Evolutionary conservation across 805 yeast genomes (phyloP).

Genomic region (Candida ortonii): DNA sequence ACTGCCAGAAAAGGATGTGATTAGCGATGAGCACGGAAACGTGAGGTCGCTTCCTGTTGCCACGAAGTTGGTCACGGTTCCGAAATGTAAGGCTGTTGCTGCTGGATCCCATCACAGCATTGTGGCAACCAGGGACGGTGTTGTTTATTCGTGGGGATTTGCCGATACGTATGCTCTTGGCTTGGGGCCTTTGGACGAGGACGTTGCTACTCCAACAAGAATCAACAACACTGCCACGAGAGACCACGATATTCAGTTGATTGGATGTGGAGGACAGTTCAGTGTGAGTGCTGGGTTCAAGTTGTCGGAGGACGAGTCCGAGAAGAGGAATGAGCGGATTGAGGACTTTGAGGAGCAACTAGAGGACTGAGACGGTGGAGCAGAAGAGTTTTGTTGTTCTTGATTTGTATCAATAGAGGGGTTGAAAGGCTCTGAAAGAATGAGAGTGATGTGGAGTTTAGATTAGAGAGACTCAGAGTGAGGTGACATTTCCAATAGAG

Average conservation of each 20-base stretch:
- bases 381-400: too few relatives aligned
- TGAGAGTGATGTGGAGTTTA: too few relatives aligned
- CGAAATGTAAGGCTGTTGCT: slow-evolving; percentile 58
- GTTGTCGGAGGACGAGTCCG: slow-evolving; percentile 49
- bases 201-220: slow-evolving; percentile 83
- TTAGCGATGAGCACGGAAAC: slow-evolving; percentile 73
- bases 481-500: too few relatives aligned
- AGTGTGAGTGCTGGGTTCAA: slow-evolving; percentile 82
- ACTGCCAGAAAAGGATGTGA: slow-evolving; percentile 66
- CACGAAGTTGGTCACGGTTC: slow-evolving; percentile 58
- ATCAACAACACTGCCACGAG: slow-evolving; percentile 93
- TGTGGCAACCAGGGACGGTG: slow-evolving; percentile 80
- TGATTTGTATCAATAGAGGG: too few relatives aligned
- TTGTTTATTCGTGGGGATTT: slow-evolving; percentile 94
- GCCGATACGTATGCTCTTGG: slow-evolving; percentile 97
- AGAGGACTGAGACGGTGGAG: slow-evolving; percentile 7
- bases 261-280: slow-evolving; percentile 97
- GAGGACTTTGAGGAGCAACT: slow-evolving; percentile 46
- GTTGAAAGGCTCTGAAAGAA: too few relatives aligned
- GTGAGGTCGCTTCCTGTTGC: slow-evolving; percentile 86
- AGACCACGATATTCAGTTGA: slow-evolving; percentile 61
- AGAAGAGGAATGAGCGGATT: slow-evolving; percentile 48
- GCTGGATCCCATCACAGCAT: slow-evolving; percentile 92
- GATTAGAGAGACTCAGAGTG: too few relatives aligned
- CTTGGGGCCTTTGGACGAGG: slow-evolving; percentile 79